These are phyloP conservation scores for Sphaerulina populicola DNA, from an alignment of 2,329 filamentous ascomycete species.

Conservation along the genomic window DNA sequence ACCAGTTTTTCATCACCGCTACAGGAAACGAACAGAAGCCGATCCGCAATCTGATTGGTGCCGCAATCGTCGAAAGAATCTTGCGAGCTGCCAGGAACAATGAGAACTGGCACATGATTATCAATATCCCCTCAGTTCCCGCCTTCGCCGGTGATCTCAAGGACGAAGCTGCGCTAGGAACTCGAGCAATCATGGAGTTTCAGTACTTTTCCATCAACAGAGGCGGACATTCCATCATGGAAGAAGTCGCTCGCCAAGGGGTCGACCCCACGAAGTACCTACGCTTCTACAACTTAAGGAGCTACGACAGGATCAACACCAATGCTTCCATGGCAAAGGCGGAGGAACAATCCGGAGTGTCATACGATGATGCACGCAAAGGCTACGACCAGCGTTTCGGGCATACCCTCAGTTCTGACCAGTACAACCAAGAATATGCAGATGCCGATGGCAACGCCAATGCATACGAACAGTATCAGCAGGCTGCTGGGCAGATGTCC, in stretches of 20 bases:
- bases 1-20: conserved; percentile 91
- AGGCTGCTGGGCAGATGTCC: conserved; percentile 50
- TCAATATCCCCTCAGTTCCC: conserved; percentile 71
- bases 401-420: conserved; percentile 19
- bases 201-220: conserved; percentile 74
- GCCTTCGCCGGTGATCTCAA: conserved; percentile 75
- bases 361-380: conserved; percentile 57
- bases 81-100: conserved; percentile 57
- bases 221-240: conserved; percentile 69
- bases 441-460: conserved; percentile 20
- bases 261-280: conserved; percentile 67
- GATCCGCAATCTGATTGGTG: conserved; percentile 68
- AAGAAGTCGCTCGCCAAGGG: conserved; percentile 56
- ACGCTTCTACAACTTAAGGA: conserved; percentile 75
- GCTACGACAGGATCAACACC: conserved; percentile 73
- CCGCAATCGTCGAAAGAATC: conserved; percentile 69
- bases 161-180: conserved; percentile 63
- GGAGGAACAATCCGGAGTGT: conserved; percentile 56
- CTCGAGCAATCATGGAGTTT: conserved; percentile 80
- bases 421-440: conserved; percentile 30
- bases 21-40: conserved; percentile 62
- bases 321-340: conserved; percentile 53
- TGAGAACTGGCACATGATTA: conserved; percentile 64
- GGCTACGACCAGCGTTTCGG: conserved; percentile 43
- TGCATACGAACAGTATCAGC: conserved; percentile 62